Conservation (phyloP, 169 alveolate genomes). For the Plasmodium gonderi region DNA sequence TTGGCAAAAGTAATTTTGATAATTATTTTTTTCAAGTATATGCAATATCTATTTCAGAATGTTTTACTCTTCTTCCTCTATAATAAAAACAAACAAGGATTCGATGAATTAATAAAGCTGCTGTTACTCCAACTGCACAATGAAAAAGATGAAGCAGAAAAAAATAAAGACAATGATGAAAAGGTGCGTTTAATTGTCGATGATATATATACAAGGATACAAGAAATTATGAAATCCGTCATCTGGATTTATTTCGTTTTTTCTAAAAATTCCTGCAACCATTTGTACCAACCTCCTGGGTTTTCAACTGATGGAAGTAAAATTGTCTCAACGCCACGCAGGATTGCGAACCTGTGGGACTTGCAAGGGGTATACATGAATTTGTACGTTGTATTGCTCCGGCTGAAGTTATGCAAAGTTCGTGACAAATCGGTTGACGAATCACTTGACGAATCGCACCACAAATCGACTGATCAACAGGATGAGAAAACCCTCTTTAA, state of each 20-base stretch:
- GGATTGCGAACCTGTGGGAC: neutral
- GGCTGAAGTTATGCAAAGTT: neutral
- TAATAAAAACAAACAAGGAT: neutral
- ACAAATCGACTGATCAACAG: neutral
- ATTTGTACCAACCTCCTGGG: neutral
- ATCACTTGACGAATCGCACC: neutral
- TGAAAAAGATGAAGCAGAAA: neutral
- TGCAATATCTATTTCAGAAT: neutral
- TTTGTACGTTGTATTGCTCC: neutral
- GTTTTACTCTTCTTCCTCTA: constrained; percentile 12
- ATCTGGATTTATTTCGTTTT: constrained; percentile 1
- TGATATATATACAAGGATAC: neutral
- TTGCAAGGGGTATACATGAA: constrained; percentile 3
- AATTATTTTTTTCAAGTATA: neutral
- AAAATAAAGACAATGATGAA: neutral
- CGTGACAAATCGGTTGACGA: neutral
- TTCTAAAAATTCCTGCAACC: neutral
- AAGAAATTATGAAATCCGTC: constrained; percentile 13
- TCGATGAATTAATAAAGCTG: constrained; percentile 3
- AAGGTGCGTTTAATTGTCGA: neutral
- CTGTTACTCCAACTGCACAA: neutral
- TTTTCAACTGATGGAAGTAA: neutral
- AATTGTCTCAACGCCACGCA: neutral
- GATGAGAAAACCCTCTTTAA: neutral
- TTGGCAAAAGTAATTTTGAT: neutral